Percentiles rank a stretch among this genome's conserved stretches.
phyloP scores from a whole-genome alignment of 2,329 filamentous ascomycete genomes.

The Neoarthrinium moseri region DNA sequence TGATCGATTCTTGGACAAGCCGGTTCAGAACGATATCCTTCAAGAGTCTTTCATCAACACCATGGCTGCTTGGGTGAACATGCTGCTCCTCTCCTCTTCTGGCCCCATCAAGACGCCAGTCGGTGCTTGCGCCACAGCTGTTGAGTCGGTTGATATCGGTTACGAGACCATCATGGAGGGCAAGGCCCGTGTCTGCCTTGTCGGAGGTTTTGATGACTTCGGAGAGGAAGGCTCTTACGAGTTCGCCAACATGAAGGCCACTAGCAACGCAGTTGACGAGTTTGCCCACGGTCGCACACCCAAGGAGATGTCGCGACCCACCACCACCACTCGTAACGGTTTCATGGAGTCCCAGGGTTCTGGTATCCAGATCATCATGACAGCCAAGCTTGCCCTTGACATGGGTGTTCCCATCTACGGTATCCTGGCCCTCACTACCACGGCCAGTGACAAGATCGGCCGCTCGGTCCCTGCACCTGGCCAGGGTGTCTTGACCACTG shows the following conservation, averaged over 20 bases:
- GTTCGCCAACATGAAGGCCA: constrained; percentile 99
- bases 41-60: constrained; percentile 99
- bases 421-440: constrained; percentile 88
- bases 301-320: constrained; percentile 95
- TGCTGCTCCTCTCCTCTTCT: constrained; percentile 94
- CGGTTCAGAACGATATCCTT: constrained; percentile 96
- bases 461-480: constrained; percentile 95
- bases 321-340: constrained; percentile 92
- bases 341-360: constrained; percentile 99
- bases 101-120: constrained; percentile 98
- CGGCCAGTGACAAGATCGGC: constrained; percentile 98
- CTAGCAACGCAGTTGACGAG: constrained; percentile 96
- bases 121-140: constrained; percentile 93
- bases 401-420: constrained; percentile 99
- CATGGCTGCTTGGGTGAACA: constrained; percentile 99
- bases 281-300: constrained; percentile 94
- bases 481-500: constrained; percentile 93
- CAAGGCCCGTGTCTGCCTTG: constrained; percentile 95
- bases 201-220: constrained; percentile 99
- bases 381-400: constrained; percentile 88
- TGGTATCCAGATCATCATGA: constrained; percentile 99
- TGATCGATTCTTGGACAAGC: constrained; percentile 94
- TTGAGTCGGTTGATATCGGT: constrained; percentile 96
- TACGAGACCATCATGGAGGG: constrained; percentile 98
- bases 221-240: constrained; percentile 99